phyloP scores from a whole-genome alignment of 805 yeast genomes.

The Helenozyma baotianmanensis region DNA sequence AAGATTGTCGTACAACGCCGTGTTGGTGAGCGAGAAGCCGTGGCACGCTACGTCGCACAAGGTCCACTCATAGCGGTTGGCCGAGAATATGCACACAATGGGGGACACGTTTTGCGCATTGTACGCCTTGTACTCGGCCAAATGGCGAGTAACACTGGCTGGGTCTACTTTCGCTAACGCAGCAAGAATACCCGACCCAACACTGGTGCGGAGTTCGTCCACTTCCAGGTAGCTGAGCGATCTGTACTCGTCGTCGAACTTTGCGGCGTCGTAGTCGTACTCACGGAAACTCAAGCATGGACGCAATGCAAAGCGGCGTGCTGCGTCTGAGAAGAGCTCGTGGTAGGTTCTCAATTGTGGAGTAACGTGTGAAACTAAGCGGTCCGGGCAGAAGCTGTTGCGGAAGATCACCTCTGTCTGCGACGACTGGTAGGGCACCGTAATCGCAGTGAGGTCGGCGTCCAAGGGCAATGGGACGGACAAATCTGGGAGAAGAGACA shows the following conservation, averaged over 20 bases:
- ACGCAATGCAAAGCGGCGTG: conserved; percentile 17
- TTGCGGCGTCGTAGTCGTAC: conserved; percentile 28
- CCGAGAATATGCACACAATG: conserved; percentile 18
- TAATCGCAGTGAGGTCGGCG: too few relatives aligned
- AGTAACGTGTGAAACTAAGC: conserved; percentile 6
- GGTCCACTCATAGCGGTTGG: conserved; percentile 29
- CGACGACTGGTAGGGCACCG: too few relatives aligned
- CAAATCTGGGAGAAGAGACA: neutral
- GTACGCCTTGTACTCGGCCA: neutral
- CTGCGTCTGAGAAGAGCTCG: conserved; percentile 27
- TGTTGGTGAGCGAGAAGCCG: conserved; percentile 28
- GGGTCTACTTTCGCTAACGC: conserved; percentile 25
- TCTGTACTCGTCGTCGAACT: conserved; percentile 30
- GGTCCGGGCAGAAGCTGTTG: conserved; percentile 8
- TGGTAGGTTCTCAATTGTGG: conserved; percentile 37
- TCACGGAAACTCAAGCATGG: conserved; percentile 37
- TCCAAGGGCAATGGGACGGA: too few relatives aligned
- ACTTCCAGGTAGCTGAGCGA: conserved; percentile 41
- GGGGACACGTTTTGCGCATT: conserved; percentile 11
- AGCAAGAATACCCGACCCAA: conserved; percentile 52
- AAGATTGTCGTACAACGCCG: conserved; percentile 38
- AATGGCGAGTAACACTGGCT: conserved; percentile 23
- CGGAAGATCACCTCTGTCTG: conserved; percentile 7
- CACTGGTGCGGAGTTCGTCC: conserved; percentile 36
- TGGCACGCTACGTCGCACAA: conserved; percentile 32